Percentiles rank a stretch among this genome's conserved stretches.
Evolutionary conservation across 2,329 filamentous ascomycete species (phyloP).

Genomic region (Cryphonectria radicalis): DNA sequence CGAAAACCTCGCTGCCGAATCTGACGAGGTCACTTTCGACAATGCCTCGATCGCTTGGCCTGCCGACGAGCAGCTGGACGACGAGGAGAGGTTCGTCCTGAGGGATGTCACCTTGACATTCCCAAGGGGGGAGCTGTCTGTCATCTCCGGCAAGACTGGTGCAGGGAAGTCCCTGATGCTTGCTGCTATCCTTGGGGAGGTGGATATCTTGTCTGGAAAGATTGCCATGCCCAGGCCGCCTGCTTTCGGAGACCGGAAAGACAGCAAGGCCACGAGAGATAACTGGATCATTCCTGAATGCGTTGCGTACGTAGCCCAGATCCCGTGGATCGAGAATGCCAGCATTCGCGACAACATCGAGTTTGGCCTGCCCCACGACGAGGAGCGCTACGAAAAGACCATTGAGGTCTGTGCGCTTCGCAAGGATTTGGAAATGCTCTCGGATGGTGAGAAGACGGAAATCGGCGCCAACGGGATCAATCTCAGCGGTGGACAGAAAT

Average conservation of each 20-base stretch:
- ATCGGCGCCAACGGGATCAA: slow-evolving; percentile 87
- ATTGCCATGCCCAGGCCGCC: slow-evolving; percentile 60
- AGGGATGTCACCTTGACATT: slow-evolving; percentile 69
- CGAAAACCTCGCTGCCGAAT: slow-evolving; percentile 55
- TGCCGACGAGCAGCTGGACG: slow-evolving; percentile 61
- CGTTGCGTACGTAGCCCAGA: slow-evolving; percentile 77
- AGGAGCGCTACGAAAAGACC: slow-evolving; percentile 71
- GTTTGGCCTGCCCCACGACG: slow-evolving; percentile 73
- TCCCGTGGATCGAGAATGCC: slow-evolving; percentile 85
- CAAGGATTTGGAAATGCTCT: slow-evolving; percentile 76
- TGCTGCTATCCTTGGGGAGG: slow-evolving; percentile 75
- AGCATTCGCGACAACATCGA: slow-evolving; percentile 78
- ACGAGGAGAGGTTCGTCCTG: slow-evolving; percentile 66
- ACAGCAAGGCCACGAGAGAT: slow-evolving; percentile 62
- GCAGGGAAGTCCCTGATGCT: slow-evolving; percentile 78
- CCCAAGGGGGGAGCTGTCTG: slow-evolving; percentile 69
- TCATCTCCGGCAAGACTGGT: slow-evolving; percentile 78
- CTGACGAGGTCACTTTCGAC: slow-evolving; percentile 66
- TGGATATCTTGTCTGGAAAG: slow-evolving; percentile 67
- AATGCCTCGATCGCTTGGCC: slow-evolving; percentile 76
- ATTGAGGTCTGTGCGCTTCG: slow-evolving; percentile 73
- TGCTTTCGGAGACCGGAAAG: slow-evolving; percentile 58
- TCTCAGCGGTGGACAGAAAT: slow-evolving; percentile 81
- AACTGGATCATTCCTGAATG: slow-evolving; percentile 73
- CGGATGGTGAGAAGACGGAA: slow-evolving; percentile 78